Conservation (phyloP, 129 eudicot species). For the Gnaphalium uliginosum region DNA sequence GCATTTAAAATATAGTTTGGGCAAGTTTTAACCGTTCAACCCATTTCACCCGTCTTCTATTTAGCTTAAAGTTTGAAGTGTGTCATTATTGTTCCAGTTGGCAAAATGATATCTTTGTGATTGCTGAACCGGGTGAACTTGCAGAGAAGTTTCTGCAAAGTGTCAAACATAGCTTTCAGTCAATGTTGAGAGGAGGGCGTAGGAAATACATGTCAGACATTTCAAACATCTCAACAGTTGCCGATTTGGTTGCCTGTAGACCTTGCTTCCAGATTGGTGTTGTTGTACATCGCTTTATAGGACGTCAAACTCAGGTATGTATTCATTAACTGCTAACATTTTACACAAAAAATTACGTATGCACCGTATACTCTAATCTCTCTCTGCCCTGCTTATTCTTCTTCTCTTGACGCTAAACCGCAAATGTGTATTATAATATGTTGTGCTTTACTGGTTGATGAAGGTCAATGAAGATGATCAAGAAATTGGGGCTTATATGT, state of each 20-base stretch:
- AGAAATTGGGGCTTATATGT: constrained; percentile 95
- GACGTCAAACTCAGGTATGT: constrained; percentile 95
- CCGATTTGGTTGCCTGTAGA: constrained; percentile 76
- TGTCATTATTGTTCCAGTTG: constrained; percentile 55
- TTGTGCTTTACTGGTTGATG: constrained; percentile 19
- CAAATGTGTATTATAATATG: background rate
- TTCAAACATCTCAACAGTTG: constrained; percentile 60
- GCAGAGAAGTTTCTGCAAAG: constrained; percentile 87
- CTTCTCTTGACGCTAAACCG: background rate
- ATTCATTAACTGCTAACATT: background rate
- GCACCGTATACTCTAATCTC: background rate
- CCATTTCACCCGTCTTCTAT: background rate
- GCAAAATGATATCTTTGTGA: constrained; percentile 96
- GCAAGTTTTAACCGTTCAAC: background rate
- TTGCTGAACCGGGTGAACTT: constrained; percentile 95
- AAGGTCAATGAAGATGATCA: constrained; percentile 96
- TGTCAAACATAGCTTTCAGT: constrained; percentile 68
- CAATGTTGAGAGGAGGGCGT: constrained; percentile 61
- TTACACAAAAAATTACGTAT: background rate
- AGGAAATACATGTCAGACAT: constrained; percentile 65
- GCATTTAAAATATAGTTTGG: background rate
- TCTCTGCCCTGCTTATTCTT: background rate
- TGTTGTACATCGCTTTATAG: constrained; percentile 81
- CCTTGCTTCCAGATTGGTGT: constrained; percentile 91
- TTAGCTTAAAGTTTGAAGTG: background rate